A percentile compares a stretch with the other conserved stretches of the same genome.
phyloP scores from a whole-genome alignment of 805 yeast species.

The Crinitomyces ghanaensis region DNA sequence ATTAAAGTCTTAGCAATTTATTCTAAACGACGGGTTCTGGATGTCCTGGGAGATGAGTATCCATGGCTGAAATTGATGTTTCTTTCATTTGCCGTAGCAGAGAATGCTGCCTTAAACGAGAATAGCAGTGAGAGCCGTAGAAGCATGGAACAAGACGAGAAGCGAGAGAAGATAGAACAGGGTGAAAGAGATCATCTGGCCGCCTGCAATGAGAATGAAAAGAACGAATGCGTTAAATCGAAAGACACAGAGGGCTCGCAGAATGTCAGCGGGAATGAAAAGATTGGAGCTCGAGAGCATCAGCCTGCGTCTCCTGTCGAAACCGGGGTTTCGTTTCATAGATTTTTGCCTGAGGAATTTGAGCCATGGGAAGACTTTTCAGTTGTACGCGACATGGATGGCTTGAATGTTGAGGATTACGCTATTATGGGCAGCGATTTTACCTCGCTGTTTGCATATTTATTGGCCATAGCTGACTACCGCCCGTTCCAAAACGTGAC shows the following conservation, averaged over 20 bases:
- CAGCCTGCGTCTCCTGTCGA: too few relatives aligned
- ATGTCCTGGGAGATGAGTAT: conserved; percentile 28
- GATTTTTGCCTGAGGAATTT: conserved; percentile 11
- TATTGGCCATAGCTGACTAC: conserved; percentile 35
- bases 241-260: too few relatives aligned
- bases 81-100: conserved; percentile 31
- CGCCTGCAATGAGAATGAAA: conserved; percentile 14
- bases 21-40: conserved; percentile 30
- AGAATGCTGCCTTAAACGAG: too few relatives aligned
- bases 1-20: conserved; percentile 36
- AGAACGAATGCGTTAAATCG: conserved; percentile 17
- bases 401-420: conserved; percentile 29
- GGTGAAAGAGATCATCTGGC: conserved; percentile 10
- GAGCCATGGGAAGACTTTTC: conserved; percentile 26
- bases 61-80: conserved; percentile 38
- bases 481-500: conserved; percentile 27
- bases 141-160: conserved; percentile 7
- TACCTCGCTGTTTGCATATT: conserved; percentile 36
- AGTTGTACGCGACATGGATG: conserved; percentile 34
- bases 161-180: neutral
- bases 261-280: too few relatives aligned
- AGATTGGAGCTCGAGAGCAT: too few relatives aligned
- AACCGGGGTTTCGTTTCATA: too few relatives aligned
- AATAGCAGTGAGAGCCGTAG: too few relatives aligned
- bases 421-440: conserved; percentile 33